Conservation (phyloP, 106 monocot genomes). For the Acorus gramineus region DNA sequence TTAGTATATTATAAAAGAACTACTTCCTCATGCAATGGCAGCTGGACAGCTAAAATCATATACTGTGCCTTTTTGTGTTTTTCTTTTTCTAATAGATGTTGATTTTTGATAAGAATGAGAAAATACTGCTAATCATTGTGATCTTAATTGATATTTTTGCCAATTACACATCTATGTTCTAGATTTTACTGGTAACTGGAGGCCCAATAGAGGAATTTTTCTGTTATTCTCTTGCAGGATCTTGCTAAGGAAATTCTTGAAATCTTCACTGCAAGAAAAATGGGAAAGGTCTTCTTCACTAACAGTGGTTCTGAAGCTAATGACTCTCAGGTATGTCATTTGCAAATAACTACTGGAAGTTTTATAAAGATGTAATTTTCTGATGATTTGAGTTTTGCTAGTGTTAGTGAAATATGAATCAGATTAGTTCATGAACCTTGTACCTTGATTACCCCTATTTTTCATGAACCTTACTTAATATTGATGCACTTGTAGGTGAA, state of each 20-base stretch:
- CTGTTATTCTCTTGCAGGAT: conserved; percentile 35
- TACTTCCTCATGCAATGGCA: too few species aligned
- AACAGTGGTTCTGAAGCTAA: conserved; percentile 99
- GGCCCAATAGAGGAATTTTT: not conserved
- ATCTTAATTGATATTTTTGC: too few species aligned
- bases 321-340: conserved; percentile 76
- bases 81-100: too few species aligned
- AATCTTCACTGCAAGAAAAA: conserved; percentile 77
- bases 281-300: conserved; percentile 99
- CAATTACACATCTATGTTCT: too few species aligned
- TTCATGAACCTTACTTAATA: not conserved
- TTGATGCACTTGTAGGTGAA: conserved; percentile 60
- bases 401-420: not conserved
- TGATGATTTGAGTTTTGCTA: too few species aligned
- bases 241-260: conserved; percentile 83
- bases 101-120: too few species aligned
- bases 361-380: too few species aligned
- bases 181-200: too few species aligned
- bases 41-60: too few species aligned
- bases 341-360: not conserved
- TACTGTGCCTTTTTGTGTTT: too few species aligned
- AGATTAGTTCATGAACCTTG: not conserved
- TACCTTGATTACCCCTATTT: not conserved
- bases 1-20: too few species aligned
- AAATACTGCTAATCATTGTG: too few species aligned